Percentiles rank a stretch among this genome's conserved stretches.
Conservation (phyloP, 2,329 filamentous ascomycete genomes). For the Phaeosphaeria sp. region DNA sequence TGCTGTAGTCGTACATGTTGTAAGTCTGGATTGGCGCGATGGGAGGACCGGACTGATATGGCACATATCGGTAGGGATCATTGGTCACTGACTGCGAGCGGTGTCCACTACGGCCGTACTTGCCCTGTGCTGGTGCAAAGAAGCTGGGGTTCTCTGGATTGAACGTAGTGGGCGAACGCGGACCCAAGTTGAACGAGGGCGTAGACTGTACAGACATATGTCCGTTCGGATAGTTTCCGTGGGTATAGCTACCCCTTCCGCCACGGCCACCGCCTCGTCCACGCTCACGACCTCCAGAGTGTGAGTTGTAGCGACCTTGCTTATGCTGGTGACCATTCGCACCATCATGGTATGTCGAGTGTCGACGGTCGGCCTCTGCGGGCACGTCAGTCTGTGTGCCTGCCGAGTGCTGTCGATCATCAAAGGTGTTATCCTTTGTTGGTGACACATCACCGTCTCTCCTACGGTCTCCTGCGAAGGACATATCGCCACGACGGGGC, state of each 20-base stretch:
- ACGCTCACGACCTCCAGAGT: slow-evolving; percentile 52
- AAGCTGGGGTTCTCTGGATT: slow-evolving; percentile 43
- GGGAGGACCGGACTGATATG: slow-evolving; percentile 44
- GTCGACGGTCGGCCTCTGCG: slow-evolving; percentile 41
- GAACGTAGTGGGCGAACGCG: slow-evolving; percentile 45
- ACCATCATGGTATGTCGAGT: slow-evolving; percentile 35
- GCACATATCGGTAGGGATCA: slow-evolving; percentile 55
- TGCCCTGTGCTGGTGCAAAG: slow-evolving; percentile 39
- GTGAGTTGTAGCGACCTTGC: slow-evolving; percentile 41
- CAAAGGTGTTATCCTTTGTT: slow-evolving; percentile 37
- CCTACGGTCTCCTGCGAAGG: slow-evolving; percentile 36
- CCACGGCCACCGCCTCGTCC: slow-evolving; percentile 57
- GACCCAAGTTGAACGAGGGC: slow-evolving; percentile 44
- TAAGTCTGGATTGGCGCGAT: slow-evolving; percentile 57
- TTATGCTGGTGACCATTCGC: slow-evolving; percentile 36
- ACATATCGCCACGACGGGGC: slow-evolving; percentile 39
- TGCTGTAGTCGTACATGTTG: slow-evolving; percentile 64
- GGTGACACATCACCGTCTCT: slow-evolving; percentile 42
- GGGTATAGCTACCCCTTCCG: slow-evolving; percentile 47
- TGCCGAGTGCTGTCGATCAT: slow-evolving; percentile 39
- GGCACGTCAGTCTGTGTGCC: slow-evolving; percentile 43
- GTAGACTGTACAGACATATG: slow-evolving; percentile 40
- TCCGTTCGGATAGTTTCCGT: slow-evolving; percentile 50
- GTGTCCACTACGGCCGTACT: slow-evolving; percentile 58
- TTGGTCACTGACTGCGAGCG: slow-evolving; percentile 69